Base-by-base conservation (phyloP, 257 asterid species). In the Solanum megistacrolobum region DNA sequence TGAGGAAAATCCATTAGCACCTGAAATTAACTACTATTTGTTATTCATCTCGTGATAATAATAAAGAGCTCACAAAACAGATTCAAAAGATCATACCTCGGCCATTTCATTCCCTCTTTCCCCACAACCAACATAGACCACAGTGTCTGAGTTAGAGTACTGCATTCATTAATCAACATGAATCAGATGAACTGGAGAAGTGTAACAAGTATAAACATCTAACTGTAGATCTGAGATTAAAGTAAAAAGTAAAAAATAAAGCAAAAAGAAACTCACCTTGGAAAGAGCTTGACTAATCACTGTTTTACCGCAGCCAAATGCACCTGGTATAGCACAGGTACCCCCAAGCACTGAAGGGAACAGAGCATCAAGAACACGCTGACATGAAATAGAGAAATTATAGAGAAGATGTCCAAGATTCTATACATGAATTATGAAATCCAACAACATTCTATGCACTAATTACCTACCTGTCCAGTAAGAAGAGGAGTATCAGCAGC, bases 41-140 rank as follows among this genome's bases (percentile, higher is more conserved):
- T 25, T 41, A 78, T 78, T 21, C 36, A 25, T 12, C 62, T n/a
- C 4, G 13, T n/a, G 62, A 39, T 78, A 9, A 78, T 78, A n/a
- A 9, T 39, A 78, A 39, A 2, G 62, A 78, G 62, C n/a, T 78
- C 84, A n/a, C 5, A 78, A 39, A 39, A 78, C 2, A 39, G 34
- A 41, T 2, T 78, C n/a, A 78, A 78, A 27, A 41, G 36, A 7
- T n/a, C 48, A 73, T 93, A 96, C 98, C 99, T 96, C 98, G 21
- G 99, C 99, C 99, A 96, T 96, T 95, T 96, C 99, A 92, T 96
- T 96, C 92, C 99, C 99, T 95, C 99, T 94, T 92, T 96, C 99
- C 85, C 98, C 98, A 89, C 99, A 96, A 83, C 99, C 99, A 93
- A 96, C 99, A 90, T 96, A 96, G 89, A 96, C 98, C 1, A 96